phyloP scores from a whole-genome alignment of 2,329 filamentous ascomycete species.

The Phialemonium atrogriseum region DNA sequence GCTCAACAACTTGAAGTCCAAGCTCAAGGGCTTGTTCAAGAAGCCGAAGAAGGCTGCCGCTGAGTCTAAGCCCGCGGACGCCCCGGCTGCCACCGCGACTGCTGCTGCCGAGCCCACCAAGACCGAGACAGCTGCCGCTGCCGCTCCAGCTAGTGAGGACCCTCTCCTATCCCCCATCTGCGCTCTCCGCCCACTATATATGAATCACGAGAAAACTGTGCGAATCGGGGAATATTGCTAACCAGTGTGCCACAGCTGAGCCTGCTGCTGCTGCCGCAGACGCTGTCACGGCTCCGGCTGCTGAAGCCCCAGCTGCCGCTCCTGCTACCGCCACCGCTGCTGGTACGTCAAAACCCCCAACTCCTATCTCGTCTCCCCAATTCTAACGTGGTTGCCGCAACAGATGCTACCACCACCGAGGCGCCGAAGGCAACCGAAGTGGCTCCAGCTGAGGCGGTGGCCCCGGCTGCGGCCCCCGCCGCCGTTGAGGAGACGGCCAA shows the following conservation, averaged over 20 bases:
- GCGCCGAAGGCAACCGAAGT: not conserved
- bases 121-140: slow-evolving; percentile 23
- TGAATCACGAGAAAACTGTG: not conserved
- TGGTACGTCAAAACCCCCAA: slow-evolving; percentile 4
- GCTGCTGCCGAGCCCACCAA: slow-evolving; percentile 24
- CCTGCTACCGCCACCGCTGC: slow-evolving; percentile 5
- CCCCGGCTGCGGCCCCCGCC: slow-evolving; percentile 9
- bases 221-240: slow-evolving; percentile 7
- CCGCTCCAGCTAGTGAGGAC: slow-evolving; percentile 17
- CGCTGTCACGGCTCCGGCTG: too few species aligned
- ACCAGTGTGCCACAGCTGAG: slow-evolving; percentile 1
- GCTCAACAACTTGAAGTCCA: slow-evolving; percentile 46
- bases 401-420: slow-evolving; percentile 1
- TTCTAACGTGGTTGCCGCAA: too few species aligned
- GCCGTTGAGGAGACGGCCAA: slow-evolving; percentile 18
- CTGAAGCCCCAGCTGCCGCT: not conserved
- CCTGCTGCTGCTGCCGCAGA: slow-evolving; percentile 10
- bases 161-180: slow-evolving; percentile 7
- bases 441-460: slow-evolving; percentile 6
- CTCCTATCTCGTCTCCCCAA: too few species aligned
- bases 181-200: too few species aligned
- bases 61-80: slow-evolving; percentile 16
- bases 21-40: slow-evolving; percentile 46
- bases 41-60: slow-evolving; percentile 32
- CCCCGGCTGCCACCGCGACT: slow-evolving; percentile 16